phyloP scores from a whole-genome alignment of 1,139 yeast genomes.

The Suhomyces maxii region DNA sequence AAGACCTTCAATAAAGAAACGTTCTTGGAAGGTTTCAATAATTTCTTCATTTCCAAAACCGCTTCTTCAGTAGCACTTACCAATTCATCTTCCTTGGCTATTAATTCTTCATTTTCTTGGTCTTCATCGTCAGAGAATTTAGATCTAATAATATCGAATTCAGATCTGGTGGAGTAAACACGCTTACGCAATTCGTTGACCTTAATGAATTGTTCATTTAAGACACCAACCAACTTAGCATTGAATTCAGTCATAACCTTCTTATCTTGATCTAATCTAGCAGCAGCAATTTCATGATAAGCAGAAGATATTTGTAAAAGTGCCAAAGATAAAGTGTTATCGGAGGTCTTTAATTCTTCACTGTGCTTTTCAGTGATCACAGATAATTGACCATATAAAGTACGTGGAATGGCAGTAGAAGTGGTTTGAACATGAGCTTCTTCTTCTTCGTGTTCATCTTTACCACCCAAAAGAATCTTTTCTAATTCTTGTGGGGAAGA shows the following conservation, averaged over 20 bases:
- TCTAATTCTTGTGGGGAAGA: slow-evolving; percentile 66
- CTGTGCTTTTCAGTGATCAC: slow-evolving; percentile 36
- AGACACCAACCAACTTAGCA: slow-evolving; percentile 47
- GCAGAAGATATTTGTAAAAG: slow-evolving; percentile 56
- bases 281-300: slow-evolving; percentile 60
- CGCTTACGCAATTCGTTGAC: slow-evolving; percentile 62
- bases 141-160: slow-evolving; percentile 65
- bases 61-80: slow-evolving; percentile 76
- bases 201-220: slow-evolving; percentile 59
- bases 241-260: slow-evolving; percentile 59
- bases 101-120: slow-evolving; percentile 53
- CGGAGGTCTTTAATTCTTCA: slow-evolving; percentile 42
- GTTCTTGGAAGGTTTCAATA: slow-evolving; percentile 66
- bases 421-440: slow-evolving; percentile 33
- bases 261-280: slow-evolving; percentile 66
- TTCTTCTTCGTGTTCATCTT: slow-evolving; percentile 17
- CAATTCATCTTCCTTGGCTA: slow-evolving; percentile 71
- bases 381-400: slow-evolving; percentile 47
- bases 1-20: slow-evolving; percentile 62
- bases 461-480: slow-evolving; percentile 38
- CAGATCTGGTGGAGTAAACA: slow-evolving; percentile 68
- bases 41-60: slow-evolving; percentile 71
- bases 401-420: slow-evolving; percentile 39
- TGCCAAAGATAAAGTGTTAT: slow-evolving; percentile 53
- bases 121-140: slow-evolving; percentile 34